These are phyloP conservation scores for Monilinia polystroma DNA, from an alignment of 2,329 filamentous ascomycete genomes.

Conservation along the genomic window DNA sequence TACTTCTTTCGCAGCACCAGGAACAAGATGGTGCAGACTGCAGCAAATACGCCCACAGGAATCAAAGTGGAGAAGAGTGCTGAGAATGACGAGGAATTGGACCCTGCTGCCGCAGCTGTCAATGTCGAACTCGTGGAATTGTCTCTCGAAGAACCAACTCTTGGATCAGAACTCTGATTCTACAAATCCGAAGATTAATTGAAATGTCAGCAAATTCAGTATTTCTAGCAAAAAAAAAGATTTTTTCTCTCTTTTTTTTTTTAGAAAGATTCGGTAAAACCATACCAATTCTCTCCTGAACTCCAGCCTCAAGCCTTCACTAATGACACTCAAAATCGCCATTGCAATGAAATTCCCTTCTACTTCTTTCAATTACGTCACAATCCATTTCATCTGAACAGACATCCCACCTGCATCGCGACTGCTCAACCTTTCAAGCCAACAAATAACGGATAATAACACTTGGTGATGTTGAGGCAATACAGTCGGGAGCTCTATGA, in stretches of 20 bases:
- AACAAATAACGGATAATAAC: neutral
- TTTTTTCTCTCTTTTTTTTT: too few species aligned
- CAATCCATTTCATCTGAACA: neutral
- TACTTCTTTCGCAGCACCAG: constrained; percentile 49
- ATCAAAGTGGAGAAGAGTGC: constrained; percentile 52
- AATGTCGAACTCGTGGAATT: constrained; percentile 40
- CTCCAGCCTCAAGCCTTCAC: constrained; percentile 15
- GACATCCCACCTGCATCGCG: neutral
- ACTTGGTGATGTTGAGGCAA: neutral
- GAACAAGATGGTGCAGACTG: constrained; percentile 53
- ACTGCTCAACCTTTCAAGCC: neutral
- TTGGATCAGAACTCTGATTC: constrained; percentile 40
- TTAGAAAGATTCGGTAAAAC: neutral
- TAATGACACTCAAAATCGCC: constrained; percentile 8
- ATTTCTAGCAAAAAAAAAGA: neutral
- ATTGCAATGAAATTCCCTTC: neutral
- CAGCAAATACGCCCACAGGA: constrained; percentile 51
- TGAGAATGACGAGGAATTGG: constrained; percentile 45
- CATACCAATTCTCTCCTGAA: constrained; percentile 20
- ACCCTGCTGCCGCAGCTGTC: constrained; percentile 41
- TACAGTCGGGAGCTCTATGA: neutral
- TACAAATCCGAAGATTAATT: constrained; percentile 13
- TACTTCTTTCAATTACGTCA: neutral
- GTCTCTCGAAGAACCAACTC: constrained; percentile 47
- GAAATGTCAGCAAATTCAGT: neutral